These are phyloP conservation scores for Torrubiellomyces zombiae DNA, from an alignment of 2,329 filamentous ascomycete species.

Conservation along the genomic window DNA sequence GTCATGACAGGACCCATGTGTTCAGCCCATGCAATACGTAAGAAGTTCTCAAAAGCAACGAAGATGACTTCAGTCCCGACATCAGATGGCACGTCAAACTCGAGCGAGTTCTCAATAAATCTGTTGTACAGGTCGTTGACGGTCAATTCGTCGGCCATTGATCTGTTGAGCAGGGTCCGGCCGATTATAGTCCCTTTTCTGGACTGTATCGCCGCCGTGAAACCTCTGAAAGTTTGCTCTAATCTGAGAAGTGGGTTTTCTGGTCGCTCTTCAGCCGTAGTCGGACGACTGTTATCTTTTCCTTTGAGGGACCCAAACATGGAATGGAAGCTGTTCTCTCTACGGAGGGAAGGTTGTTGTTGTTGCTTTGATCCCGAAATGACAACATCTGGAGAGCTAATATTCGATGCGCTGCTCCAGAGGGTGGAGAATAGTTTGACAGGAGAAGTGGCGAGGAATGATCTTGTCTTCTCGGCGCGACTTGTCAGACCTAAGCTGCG, in stretches of 20 bases:
- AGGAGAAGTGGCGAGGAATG: constrained; percentile 66
- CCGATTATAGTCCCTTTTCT: constrained; percentile 79
- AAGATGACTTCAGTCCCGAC: constrained; percentile 72
- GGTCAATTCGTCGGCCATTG: constrained; percentile 54
- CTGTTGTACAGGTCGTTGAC: constrained; percentile 87
- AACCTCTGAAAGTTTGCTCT: constrained; percentile 73
- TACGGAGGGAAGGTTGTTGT: constrained; percentile 23
- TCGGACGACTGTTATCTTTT: constrained; percentile 18
- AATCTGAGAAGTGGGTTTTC: constrained; percentile 55
- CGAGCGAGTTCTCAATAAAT: constrained; percentile 67
- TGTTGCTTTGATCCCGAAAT: constrained; percentile 19
- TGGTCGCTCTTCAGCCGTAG: constrained; percentile 31
- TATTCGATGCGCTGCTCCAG: constrained; percentile 43
- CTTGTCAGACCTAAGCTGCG: constrained; percentile 49
- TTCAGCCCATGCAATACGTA: constrained; percentile 74
- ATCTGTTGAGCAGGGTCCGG: constrained; percentile 53
- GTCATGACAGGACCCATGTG: constrained; percentile 77
- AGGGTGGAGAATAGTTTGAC: constrained; percentile 82
- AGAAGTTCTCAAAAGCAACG: constrained; percentile 83
- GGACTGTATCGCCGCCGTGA: constrained; percentile 65
- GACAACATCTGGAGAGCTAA: constrained; percentile 11
- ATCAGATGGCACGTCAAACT: constrained; percentile 59
- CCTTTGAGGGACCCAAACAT: constrained; percentile 37
- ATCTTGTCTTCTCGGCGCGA: constrained; percentile 46
- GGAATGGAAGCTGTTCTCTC: constrained; percentile 32